Base-by-base conservation (phyloP, 202 grass and related monocot species). In the Schoenoplectus triqueter region DNA sequence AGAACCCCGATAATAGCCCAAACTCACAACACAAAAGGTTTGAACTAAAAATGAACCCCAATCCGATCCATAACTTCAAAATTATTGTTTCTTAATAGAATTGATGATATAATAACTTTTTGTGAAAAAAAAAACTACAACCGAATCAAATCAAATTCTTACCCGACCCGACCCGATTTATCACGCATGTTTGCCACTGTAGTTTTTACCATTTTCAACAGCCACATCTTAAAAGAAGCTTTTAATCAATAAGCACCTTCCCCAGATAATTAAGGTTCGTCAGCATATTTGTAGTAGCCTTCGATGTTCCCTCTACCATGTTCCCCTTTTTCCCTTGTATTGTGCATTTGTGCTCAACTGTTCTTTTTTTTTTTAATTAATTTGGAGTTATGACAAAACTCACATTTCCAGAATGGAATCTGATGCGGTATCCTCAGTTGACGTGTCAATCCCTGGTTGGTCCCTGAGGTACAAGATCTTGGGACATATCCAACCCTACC, bases 361-460 rank as follows among this genome's bases (percentile, higher is more conserved):
- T 31, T 31, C 31, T 31, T 31, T 31, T 31, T 31, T 41, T 39
- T 21, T 21, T 13, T 74, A 31, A 13, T 21, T 10, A 64, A 50
- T 19, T 44, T 47, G 40, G 17, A 68, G 21, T 44, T 68, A 51
- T 56, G 60, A 83, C 50, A 45, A 69, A 66, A n/a, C 21, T 7
- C 41, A 41, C 39, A 15, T 2, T 15, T 5, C 68, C 67, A 54
- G 21, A 71, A 62, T 69, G 90, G 84, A 84, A 88, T 80, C 80
- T 21, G 87, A 89, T 91, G 84, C 81, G 19, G 67, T 57, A 86
- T 66, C 73, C 63, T 86, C 80, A 74, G 76, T 73, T 82, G 67
- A 85, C 15, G 67, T 91, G 71, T 87, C 84, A 51, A 86, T 61
- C 10, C n/a, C 74, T 71, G 5, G 45, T 84, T 91, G 86, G 80